These are phyloP conservation scores for Rickenella mellea DNA, from an alignment of 768 basidiomycete species.

Conservation along the genomic window DNA sequence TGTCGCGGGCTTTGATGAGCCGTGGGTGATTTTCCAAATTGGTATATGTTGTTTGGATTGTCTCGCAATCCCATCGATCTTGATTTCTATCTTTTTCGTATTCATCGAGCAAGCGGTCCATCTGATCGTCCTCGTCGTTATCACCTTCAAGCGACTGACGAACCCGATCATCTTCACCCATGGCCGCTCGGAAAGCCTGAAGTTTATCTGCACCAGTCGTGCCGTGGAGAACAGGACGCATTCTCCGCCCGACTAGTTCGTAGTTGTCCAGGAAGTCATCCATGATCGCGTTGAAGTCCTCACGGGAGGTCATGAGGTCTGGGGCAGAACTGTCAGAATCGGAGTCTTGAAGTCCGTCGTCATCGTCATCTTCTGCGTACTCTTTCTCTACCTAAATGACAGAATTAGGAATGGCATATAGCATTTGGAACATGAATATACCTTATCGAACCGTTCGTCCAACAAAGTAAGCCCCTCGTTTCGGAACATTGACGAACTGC, in stretches of 20 bases:
- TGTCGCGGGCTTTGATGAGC: constrained; percentile 62
- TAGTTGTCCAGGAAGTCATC: constrained; percentile 90
- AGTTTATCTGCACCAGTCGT: constrained; percentile 72
- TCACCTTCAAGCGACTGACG: constrained; percentile 19
- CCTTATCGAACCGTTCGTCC: constrained; percentile 93
- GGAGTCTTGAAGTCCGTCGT: constrained; percentile 31
- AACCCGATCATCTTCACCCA: constrained; percentile 62
- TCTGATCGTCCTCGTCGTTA: constrained; percentile 25
- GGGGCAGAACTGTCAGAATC: constrained; percentile 41
- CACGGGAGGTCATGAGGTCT: constrained; percentile 69
- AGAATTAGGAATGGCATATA: neutral
- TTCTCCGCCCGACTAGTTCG: constrained; percentile 82
- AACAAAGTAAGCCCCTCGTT: constrained; percentile 82
- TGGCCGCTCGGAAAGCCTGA: constrained; percentile 63
- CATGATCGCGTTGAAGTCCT: constrained; percentile 86
- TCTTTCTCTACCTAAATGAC: constrained; percentile 65
- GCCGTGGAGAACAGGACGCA: constrained; percentile 68
- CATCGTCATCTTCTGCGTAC: constrained; percentile 58
- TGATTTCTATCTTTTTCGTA: constrained; percentile 53
- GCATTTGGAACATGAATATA: constrained; percentile 22
- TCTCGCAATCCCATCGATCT: constrained; percentile 92
- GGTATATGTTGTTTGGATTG: constrained; percentile 90
- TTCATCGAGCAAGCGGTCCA: constrained; percentile 28
- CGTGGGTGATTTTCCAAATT: constrained; percentile 96
- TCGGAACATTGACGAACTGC: constrained; percentile 90